A percentile compares a stretch with the other conserved stretches of the same genome.
Conservation (phyloP, 176 grass and related monocot species). For the Musa troglodytarum region DNA sequence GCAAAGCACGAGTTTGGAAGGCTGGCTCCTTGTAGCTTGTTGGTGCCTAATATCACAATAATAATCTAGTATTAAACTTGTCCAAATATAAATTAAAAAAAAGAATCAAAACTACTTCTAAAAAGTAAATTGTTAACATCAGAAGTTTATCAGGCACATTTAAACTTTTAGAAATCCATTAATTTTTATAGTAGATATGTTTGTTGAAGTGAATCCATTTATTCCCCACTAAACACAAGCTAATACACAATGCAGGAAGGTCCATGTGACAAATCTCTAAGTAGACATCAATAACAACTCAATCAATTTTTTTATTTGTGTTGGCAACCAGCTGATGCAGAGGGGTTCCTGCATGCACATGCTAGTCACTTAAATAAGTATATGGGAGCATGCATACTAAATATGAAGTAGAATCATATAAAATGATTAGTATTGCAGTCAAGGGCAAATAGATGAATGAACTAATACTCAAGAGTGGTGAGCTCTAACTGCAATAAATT, state of each 20-base stretch:
- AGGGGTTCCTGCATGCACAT: too few species aligned
- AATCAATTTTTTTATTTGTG: background rate
- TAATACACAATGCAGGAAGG: too few species aligned
- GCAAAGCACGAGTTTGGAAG: slow-evolving; percentile 77
- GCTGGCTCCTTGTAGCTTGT: slow-evolving; percentile 59
- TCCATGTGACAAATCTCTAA: too few species aligned
- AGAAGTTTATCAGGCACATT: too few species aligned
- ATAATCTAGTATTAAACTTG: background rate
- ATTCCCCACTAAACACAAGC: too few species aligned
- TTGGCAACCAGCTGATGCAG: background rate
- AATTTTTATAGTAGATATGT: too few species aligned
- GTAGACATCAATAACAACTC: background rate
- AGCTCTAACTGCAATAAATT: too few species aligned
- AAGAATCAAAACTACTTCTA: background rate
- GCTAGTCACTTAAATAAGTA: background rate
- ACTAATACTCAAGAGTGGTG: too few species aligned
- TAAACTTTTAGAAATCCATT: too few species aligned
- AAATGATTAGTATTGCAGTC: background rate
- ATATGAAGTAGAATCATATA: background rate
- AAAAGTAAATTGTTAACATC: too few species aligned
- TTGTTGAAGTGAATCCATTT: too few species aligned
- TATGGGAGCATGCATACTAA: background rate
- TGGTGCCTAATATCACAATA: slow-evolving; percentile 40
- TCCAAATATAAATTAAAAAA: background rate
- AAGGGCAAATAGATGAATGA: background rate